phyloP scores from a whole-genome alignment of 352 stramenopile genomes.

The Pythium aphanidermatum region DNA sequence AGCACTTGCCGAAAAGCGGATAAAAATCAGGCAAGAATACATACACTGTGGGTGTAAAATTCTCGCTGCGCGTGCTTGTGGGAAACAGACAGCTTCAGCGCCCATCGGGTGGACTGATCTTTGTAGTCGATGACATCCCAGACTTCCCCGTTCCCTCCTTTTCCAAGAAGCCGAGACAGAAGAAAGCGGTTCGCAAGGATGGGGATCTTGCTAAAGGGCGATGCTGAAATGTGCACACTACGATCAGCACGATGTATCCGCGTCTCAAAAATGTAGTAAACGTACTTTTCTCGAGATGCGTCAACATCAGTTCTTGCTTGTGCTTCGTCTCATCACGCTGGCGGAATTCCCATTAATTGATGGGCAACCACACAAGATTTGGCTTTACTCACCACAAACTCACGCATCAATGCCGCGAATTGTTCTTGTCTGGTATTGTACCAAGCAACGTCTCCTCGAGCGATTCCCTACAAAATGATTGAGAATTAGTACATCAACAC shows the following conservation, averaged over 20 bases:
- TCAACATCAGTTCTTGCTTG: conserved; percentile 73
- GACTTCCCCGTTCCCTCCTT: conserved; percentile 74
- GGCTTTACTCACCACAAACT: conserved; percentile 44
- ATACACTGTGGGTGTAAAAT: conserved; percentile 66
- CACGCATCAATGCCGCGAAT: conserved; percentile 43
- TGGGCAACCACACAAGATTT: neutral
- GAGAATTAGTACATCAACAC: too few species aligned
- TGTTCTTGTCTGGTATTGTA: conserved; percentile 36
- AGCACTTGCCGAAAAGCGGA: neutral
- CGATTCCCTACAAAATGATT: conserved; percentile 24
- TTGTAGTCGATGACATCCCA: conserved; percentile 78
- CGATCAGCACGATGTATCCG: neutral
- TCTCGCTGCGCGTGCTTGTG: conserved; percentile 63
- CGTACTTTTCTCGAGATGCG: conserved; percentile 60
- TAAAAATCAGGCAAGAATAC: conserved; percentile 1
- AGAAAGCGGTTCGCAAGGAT: conserved; percentile 68
- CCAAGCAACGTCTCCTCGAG: conserved; percentile 38
- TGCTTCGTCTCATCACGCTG: conserved; percentile 67
- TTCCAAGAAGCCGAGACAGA: conserved; percentile 53
- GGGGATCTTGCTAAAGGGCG: conserved; percentile 65
- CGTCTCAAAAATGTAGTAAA: neutral
- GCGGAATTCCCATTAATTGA: too few species aligned
- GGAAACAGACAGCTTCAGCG: conserved; percentile 69
- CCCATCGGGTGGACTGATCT: conserved; percentile 48
- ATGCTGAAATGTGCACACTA: conserved; percentile 26